Conservation (phyloP, 441 rosid species). For the Codiaeum variegatum region DNA sequence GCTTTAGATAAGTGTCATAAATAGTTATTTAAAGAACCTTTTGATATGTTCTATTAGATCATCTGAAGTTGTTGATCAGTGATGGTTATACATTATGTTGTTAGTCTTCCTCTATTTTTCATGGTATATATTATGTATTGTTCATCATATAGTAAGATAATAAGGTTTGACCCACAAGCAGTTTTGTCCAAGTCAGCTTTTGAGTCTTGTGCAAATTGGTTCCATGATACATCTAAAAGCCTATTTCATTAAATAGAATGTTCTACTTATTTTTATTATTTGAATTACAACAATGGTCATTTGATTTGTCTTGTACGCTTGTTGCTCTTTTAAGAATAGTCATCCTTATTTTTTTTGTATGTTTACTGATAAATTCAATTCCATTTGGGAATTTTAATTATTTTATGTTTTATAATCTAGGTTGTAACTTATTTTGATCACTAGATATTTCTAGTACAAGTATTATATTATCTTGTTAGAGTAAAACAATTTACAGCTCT, state of each 20-base stretch:
- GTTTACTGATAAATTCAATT: neutral
- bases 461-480: constrained; percentile 91
- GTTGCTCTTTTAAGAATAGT: neutral
- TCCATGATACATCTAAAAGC: neutral
- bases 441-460: constrained; percentile 49
- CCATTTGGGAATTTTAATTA: neutral
- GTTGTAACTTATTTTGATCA: constrained; percentile 19
- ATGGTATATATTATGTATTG: neutral
- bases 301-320: neutral
- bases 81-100: neutral
- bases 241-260: neutral
- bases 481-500: constrained; percentile 95
- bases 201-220: neutral
- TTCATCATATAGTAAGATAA: neutral
- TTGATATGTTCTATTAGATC: constrained; percentile 19
- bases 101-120: constrained; percentile 8
- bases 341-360: neutral
- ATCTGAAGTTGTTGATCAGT: constrained; percentile 20
- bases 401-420: neutral
- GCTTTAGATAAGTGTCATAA: no score
- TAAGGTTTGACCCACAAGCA: neutral
- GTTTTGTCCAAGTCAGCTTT: neutral
- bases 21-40: no score
- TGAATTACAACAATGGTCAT: neutral
- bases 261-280: neutral